Conservation (phyloP, 2,329 filamentous ascomycete species). For the Truncatella angustata region DNA sequence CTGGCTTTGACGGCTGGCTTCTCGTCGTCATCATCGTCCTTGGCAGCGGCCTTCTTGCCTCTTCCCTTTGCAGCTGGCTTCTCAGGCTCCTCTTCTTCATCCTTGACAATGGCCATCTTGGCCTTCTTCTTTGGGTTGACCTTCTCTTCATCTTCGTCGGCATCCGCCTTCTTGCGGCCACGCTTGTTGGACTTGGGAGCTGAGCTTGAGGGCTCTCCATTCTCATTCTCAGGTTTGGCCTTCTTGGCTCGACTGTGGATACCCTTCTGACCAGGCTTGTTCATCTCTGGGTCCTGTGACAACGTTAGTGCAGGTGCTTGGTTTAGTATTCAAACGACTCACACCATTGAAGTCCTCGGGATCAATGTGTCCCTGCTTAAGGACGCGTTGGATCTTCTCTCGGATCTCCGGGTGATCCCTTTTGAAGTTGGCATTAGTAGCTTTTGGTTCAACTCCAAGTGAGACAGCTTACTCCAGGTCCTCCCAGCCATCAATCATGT, state of each 20-base stretch:
- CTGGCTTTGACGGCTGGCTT: slow-evolving; percentile 18
- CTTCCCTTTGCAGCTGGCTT: slow-evolving; percentile 18
- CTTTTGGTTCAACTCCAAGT: not conserved
- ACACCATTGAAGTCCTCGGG: slow-evolving; percentile 88
- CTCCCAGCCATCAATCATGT: slow-evolving; percentile 77
- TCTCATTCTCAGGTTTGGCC: slow-evolving; percentile 31
- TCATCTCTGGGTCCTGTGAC: slow-evolving; percentile 69
- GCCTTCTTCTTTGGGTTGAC: slow-evolving; percentile 37
- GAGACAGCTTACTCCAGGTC: slow-evolving; percentile 55
- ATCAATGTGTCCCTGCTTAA: slow-evolving; percentile 77
- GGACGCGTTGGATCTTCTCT: slow-evolving; percentile 69
- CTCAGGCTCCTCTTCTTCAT: slow-evolving; percentile 21
- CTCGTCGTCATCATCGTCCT: slow-evolving; percentile 22
- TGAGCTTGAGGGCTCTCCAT: slow-evolving; percentile 24
- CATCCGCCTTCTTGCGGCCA: slow-evolving; percentile 32
- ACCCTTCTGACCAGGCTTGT: slow-evolving; percentile 64
- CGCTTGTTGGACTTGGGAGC: slow-evolving; percentile 33
- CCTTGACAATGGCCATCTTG: slow-evolving; percentile 28
- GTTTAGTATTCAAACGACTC: slow-evolving; percentile 35
- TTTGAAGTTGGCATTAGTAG: slow-evolving; percentile 12
- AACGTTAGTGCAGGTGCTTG: slow-evolving; percentile 12
- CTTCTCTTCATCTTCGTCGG: slow-evolving; percentile 26
- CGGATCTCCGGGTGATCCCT: slow-evolving; percentile 59
- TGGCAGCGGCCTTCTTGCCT: slow-evolving; percentile 25
- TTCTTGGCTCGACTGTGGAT: slow-evolving; percentile 50